Evolutionary conservation across 2,329 filamentous ascomycete genomes (phyloP).

Genomic region (Trichoderma breve): DNA sequence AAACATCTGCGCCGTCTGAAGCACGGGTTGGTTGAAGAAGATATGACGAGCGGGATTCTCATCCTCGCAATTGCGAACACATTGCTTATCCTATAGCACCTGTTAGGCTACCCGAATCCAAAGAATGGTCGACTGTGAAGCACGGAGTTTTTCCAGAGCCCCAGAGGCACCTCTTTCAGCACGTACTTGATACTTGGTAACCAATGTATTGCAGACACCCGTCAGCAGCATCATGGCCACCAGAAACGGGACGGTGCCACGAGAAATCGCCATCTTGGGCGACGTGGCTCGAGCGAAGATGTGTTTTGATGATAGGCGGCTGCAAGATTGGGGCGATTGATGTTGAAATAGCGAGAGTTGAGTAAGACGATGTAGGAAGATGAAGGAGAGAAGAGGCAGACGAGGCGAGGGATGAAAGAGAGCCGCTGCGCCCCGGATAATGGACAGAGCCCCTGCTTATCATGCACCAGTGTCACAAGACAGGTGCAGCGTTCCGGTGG

Average conservation of each 20-base stretch:
- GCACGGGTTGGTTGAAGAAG: constrained; percentile 89
- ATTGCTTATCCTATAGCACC: constrained; percentile 81
- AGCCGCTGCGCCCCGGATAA: constrained; percentile 5
- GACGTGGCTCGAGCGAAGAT: neutral
- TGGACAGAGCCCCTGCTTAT: constrained; percentile 12
- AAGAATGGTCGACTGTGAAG: neutral
- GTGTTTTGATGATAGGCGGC: neutral
- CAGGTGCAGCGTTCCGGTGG: neutral
- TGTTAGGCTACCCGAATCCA: neutral
- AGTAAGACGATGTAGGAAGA: neutral
- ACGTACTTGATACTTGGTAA: constrained; percentile 91
- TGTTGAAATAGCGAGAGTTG: neutral
- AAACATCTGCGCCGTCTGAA: constrained; percentile 98
- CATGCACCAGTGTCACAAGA: constrained; percentile 14
- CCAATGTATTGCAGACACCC: constrained; percentile 91
- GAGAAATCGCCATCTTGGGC: constrained; percentile 61
- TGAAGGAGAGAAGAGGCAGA: neutral
- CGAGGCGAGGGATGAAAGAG: neutral
- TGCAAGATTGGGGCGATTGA: neutral
- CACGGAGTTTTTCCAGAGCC: neutral
- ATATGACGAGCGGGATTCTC: constrained; percentile 63
- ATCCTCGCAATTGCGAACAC: constrained; percentile 82
- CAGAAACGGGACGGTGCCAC: constrained; percentile 74
- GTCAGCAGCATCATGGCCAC: constrained; percentile 96
- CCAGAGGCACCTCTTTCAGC: neutral